Conservation (phyloP, 768 basidiomycete species). For the Hericium alpestre region DNA sequence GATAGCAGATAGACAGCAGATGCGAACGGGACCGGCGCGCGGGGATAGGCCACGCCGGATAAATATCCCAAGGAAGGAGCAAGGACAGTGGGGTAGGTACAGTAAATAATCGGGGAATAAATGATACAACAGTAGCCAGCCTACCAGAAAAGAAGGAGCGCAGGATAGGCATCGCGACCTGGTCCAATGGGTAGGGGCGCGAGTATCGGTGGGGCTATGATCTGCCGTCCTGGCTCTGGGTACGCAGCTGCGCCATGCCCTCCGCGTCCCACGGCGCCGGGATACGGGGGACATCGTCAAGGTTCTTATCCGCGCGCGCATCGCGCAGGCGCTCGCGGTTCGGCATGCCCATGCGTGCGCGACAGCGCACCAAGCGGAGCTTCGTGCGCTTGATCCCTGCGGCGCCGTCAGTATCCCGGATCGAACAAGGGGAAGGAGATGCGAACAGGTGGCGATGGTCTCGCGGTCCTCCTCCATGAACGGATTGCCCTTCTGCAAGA, state of each 20-base stretch:
- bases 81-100: no score
- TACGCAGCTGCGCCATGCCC: constrained; percentile 7
- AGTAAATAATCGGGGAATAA: no score
- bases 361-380: constrained; percentile 69
- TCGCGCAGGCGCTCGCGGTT: constrained; percentile 64
- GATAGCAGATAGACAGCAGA: no score
- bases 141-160: no score
- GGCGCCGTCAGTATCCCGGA: neutral
- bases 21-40: no score
- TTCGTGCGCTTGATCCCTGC: constrained; percentile 81
- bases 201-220: no score
- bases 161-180: no score
- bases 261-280: constrained; percentile 47
- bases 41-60: no score
- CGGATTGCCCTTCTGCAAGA: constrained; percentile 71
- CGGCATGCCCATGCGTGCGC: constrained; percentile 67
- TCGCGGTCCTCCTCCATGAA: constrained; percentile 76
- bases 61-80: no score
- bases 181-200: no score
- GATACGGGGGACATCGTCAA: constrained; percentile 58
- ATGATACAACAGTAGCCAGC: no score
- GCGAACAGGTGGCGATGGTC: constrained; percentile 66
- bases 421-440: constrained; percentile 6
- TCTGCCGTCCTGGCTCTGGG: neutral
- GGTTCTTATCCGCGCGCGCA: constrained; percentile 69